A percentile compares a stretch with the other conserved stretches of the same genome.
Conservation (phyloP, 805 yeast genomes). For the Pichia sporocuriosa region DNA sequence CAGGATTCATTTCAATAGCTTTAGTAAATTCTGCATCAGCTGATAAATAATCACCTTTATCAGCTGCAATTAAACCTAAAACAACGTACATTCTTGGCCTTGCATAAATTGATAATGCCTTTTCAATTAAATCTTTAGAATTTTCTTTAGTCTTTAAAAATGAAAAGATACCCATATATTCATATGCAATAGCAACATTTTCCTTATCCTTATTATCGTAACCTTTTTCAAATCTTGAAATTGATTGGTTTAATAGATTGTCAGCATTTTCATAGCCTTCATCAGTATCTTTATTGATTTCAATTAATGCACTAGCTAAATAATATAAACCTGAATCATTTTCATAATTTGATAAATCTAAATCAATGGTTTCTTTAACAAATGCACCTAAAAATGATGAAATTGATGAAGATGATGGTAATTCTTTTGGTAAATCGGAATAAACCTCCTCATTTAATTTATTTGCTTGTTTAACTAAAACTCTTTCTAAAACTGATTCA, state of each 20-base stretch:
- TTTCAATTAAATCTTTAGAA: slow-evolving; percentile 58
- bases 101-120: slow-evolving; percentile 61
- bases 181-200: slow-evolving; percentile 66
- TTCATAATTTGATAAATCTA: slow-evolving; percentile 41
- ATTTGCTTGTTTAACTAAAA: slow-evolving; percentile 73
- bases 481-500: slow-evolving; percentile 81
- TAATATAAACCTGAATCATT: slow-evolving; percentile 56
- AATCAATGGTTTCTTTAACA: slow-evolving; percentile 42
- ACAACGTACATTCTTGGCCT: slow-evolving; percentile 77
- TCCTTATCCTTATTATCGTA: slow-evolving; percentile 27
- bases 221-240: slow-evolving; percentile 27
- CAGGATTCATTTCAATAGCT: slow-evolving; percentile 64
- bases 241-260: slow-evolving; percentile 52
- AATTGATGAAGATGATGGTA: slow-evolving; percentile 80
- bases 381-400: slow-evolving; percentile 89
- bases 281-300: slow-evolving; percentile 38
- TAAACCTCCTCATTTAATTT: slow-evolving; percentile 59
- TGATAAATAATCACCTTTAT: slow-evolving; percentile 55
- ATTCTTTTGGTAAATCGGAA: slow-evolving; percentile 41
- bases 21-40: slow-evolving; percentile 61
- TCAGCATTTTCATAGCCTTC: slow-evolving; percentile 61
- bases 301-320: slow-evolving; percentile 58
- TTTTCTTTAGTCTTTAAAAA: slow-evolving; percentile 67
- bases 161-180: slow-evolving; percentile 74
- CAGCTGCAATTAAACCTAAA: slow-evolving; percentile 79